Base-by-base conservation (phyloP, 2,329 filamentous ascomycete genomes). In the Ambrosiella xylebori region DNA sequence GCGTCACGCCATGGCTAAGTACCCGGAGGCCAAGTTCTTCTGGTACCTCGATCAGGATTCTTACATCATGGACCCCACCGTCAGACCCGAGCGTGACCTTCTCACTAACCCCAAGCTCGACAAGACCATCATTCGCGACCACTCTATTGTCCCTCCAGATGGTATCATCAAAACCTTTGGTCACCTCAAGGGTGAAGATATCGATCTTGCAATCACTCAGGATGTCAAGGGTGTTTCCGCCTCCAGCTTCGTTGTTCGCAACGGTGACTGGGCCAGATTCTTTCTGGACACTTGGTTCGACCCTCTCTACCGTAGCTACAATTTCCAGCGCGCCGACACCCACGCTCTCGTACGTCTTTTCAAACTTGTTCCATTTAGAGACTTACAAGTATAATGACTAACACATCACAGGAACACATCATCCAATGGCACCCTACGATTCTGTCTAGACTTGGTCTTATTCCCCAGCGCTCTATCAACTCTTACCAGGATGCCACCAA, bases 391-490 rank as follows among this genome's bases (percentile, higher is more conserved):
- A n/a, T 56, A 9, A 61, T 39, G 27, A 54, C 55, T 57, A 54
- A 53, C 17, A 19, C 12, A 44, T 47, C 15, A 11, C 62, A 90
- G 86, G 86, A 91, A 71, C 87, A 93, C 67, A 85, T 91, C 63
- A 81, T 88, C 39, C 91, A 95, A 74, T 98, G 93, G 94, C 93
- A 98, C 68, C 89, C 91, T 36, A 98, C 93, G 0, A 85, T 98
- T 50, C 79, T 98, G 9, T 88, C 91, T 41, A 93, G 89, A 67
- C 73, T 97, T 61, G 90, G 86, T 1, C 76, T 98, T 19, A 76
- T 98, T n/a, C 89, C 91, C 1, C 93, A 98, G 70, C 80, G 84
- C 56, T 75, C 78, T 39, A 73, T 98, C 68, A 95, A 95, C 66
- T 79, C 87, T 0, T 97, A 96, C 70, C 82, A 76, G 61, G 71